phyloP scores from a whole-genome alignment of 2,329 filamentous ascomycete genomes.

The Pseudocercospora eumusae region DNA sequence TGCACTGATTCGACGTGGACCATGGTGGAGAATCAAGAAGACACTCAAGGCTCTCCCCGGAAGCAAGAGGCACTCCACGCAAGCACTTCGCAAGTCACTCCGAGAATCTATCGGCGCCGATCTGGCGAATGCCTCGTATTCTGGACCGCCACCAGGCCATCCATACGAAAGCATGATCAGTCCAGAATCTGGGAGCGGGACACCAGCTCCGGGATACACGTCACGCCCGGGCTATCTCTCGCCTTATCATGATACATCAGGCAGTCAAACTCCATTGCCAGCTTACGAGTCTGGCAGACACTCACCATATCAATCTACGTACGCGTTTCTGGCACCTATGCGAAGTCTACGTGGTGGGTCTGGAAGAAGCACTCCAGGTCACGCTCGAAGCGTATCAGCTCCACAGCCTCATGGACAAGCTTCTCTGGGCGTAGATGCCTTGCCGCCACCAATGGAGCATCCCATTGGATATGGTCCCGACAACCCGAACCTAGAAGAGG shows the following conservation, averaged over 20 bases:
- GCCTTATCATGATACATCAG: slow-evolving; percentile 17
- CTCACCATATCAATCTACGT: slow-evolving; percentile 21
- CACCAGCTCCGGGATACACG: slow-evolving; percentile 28
- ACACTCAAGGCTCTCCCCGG: slow-evolving; percentile 24
- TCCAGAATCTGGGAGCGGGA: slow-evolving; percentile 18
- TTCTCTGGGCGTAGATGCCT: not conserved
- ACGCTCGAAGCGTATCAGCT: slow-evolving; percentile 14
- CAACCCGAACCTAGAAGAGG: slow-evolving; percentile 4
- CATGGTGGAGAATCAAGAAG: slow-evolving; percentile 32
- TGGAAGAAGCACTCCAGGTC: slow-evolving; percentile 9
- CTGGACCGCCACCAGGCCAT: slow-evolving; percentile 15
- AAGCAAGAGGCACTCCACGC: slow-evolving; percentile 20
- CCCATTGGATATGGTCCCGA: not conserved
- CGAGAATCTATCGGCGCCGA: slow-evolving; percentile 22
- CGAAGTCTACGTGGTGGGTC: slow-evolving; percentile 7
- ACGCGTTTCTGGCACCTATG: slow-evolving; percentile 12
- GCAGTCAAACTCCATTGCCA: slow-evolving; percentile 23
- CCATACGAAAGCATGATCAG: slow-evolving; percentile 5
- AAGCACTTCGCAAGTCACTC: slow-evolving; percentile 25
- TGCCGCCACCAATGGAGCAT: slow-evolving; percentile 12
- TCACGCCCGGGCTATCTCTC: slow-evolving; percentile 13
- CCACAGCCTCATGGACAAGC: slow-evolving; percentile 1
- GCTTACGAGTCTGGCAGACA: slow-evolving; percentile 20
- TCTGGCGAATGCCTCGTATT: slow-evolving; percentile 6
- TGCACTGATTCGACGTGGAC: slow-evolving; percentile 33